These are phyloP conservation scores for Camelina hispida DNA, from an alignment of 345 rosid species.

Conservation along the genomic window DNA sequence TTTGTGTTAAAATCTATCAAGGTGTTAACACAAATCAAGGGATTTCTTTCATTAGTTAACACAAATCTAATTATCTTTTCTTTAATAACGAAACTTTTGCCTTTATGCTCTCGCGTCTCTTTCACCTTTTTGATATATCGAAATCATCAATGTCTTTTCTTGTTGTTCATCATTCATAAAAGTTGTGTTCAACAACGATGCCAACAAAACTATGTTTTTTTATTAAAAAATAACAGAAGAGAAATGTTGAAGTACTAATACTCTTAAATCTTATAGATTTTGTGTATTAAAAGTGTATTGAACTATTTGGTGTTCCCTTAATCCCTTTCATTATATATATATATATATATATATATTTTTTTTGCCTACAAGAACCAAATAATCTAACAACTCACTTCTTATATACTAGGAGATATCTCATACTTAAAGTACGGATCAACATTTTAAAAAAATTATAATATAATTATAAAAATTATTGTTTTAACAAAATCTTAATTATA, in stretches of 20 bases:
- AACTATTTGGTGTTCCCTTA: neutral
- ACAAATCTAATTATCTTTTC: neutral
- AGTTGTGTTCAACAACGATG: neutral
- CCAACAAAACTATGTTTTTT: neutral
- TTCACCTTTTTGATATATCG: constrained; percentile 18
- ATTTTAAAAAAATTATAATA: no score
- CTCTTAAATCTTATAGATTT: neutral
- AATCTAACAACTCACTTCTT: neutral
- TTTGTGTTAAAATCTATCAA: no score
- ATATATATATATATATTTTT: no score
- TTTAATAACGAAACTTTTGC: neutral
- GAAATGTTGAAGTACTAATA: neutral
- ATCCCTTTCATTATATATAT: neutral
- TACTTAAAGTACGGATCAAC: no score
- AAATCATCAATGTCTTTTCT: constrained; percentile 23
- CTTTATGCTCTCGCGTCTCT: constrained; percentile 32
- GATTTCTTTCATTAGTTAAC: no score
- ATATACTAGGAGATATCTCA: neutral
- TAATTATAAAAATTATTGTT: no score
- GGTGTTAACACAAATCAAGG: no score
- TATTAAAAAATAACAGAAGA: no score
- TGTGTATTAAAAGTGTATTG: constrained; percentile 1
- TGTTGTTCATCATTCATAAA: constrained; percentile 1
- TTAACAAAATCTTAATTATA: no score
- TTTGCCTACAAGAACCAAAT: neutral